phyloP scores from a whole-genome alignment of 2,329 filamentous ascomycete genomes.

The Botryosphaeria agaves region DNA sequence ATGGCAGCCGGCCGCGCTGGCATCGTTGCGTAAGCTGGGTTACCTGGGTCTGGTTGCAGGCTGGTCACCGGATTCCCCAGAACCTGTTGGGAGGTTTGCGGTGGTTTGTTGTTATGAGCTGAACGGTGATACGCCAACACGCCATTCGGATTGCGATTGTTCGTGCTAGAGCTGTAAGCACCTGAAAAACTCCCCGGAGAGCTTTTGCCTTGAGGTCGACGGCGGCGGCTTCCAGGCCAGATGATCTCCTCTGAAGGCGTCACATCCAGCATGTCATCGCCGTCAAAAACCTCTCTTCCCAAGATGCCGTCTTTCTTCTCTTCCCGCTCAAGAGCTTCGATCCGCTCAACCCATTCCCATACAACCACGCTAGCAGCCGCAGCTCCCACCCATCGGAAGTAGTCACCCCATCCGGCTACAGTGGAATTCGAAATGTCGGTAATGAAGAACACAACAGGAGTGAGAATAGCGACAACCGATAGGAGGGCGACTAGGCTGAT shows the following conservation, averaged over 20 bases:
- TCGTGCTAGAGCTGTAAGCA: slow-evolving; percentile 7
- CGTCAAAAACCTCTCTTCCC: slow-evolving; percentile 80
- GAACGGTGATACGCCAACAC: slow-evolving; percentile 8
- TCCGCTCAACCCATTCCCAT: slow-evolving; percentile 95
- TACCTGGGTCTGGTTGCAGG: neutral
- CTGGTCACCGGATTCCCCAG: too few relatives aligned
- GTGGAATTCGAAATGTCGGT: slow-evolving; percentile 74
- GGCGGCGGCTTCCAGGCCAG: slow-evolving; percentile 27
- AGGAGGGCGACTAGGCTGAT: slow-evolving; percentile 66
- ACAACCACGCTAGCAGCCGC: slow-evolving; percentile 91
- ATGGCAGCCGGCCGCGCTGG: slow-evolving; percentile 25
- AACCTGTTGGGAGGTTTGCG: slow-evolving; percentile 7
- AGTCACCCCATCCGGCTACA: slow-evolving; percentile 85
- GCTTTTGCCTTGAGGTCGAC: slow-evolving; percentile 7
- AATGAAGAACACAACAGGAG: slow-evolving; percentile 86
- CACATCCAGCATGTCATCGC: slow-evolving; percentile 75
- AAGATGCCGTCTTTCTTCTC: slow-evolving; percentile 89
- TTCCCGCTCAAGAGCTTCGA: slow-evolving; percentile 80
- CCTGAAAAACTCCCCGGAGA: slow-evolving; percentile 4
- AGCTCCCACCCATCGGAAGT: slow-evolving; percentile 90
- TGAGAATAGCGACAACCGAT: slow-evolving; percentile 65
- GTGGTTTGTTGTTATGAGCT: slow-evolving; percentile 7
- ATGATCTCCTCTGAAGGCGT: slow-evolving; percentile 40
- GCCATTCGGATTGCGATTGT: too few relatives aligned
- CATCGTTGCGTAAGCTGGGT: slow-evolving; percentile 11